Percentiles rank a stretch among this genome's conserved stretches.
Evolutionary conservation across 148 eudicot genomes (phyloP).

Genomic region (Mesembryanthemum crystallinum): DNA sequence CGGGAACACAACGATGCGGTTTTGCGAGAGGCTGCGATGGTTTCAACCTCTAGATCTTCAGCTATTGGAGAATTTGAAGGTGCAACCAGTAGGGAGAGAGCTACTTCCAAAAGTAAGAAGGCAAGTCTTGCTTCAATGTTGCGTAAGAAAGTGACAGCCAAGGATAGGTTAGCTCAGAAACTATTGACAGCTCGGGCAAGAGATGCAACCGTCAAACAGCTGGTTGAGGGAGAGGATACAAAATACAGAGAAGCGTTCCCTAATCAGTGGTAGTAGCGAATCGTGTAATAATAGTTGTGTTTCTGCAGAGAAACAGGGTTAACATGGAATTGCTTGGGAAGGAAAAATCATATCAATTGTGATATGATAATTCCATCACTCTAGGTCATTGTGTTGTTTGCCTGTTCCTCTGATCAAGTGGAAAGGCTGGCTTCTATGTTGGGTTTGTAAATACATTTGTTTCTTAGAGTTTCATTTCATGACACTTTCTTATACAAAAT

Average conservation of each 20-base stretch:
- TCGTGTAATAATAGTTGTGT: not conserved
- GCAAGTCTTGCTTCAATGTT: slow-evolving; percentile 84
- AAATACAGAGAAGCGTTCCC: slow-evolving; percentile 73
- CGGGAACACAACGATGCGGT: slow-evolving; percentile 77
- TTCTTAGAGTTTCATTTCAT: not conserved
- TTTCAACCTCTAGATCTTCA: slow-evolving; percentile 64
- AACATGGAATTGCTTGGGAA: not conserved
- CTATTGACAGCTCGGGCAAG: slow-evolving; percentile 50
- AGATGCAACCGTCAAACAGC: slow-evolving; percentile 58
- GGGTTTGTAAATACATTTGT: slow-evolving; percentile 2
- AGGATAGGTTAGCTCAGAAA: slow-evolving; percentile 74
- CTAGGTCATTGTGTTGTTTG: not conserved
- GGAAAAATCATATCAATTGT: not conserved
- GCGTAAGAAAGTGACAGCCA: slow-evolving; percentile 73
- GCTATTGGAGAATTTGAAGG: slow-evolving; percentile 48
- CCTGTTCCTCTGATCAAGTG: slow-evolving; percentile 2
- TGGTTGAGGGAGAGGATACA: slow-evolving; percentile 53
- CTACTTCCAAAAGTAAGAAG: slow-evolving; percentile 43
- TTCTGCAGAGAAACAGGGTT: not conserved
- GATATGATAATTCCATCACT: not conserved
- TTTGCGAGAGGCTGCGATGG: slow-evolving; percentile 69
- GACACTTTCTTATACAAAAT: not conserved
- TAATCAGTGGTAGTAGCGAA: slow-evolving; percentile 56
- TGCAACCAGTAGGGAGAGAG: slow-evolving; percentile 23
- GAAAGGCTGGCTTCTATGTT: not conserved